Evolutionary conservation across 495 filamentous ascomycete species (phyloP), one percentile per base, ranked within the genome.

Genomic region (Physcia stellaris): DNA sequence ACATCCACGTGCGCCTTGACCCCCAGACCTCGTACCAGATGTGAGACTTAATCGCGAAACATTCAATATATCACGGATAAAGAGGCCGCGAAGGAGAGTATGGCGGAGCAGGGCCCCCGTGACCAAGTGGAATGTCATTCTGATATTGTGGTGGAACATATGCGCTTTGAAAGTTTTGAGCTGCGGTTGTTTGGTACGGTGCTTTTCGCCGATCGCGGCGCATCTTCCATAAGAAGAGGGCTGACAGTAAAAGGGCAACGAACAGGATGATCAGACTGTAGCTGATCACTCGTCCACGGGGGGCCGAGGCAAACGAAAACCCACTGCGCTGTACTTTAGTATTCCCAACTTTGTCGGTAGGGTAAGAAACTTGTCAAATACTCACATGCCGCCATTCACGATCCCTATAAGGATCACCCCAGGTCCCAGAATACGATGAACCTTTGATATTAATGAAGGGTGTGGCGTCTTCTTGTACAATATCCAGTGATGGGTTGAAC

Each of bases 371-470:
- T 11, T 15, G n/a, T 15, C 16, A 9, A 38, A 28, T 9, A 28
- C 35, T 6, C 19, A 38, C 35, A 51, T 48, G 4, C 38, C 47
- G 19, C 62, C 71, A 43, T 73, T 72, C 13, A 61, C 39, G 15
- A 71, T 55, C 6, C 70, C 73, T 3, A 64, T 24, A 11, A 60
- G 27, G 7, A 77, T 57, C 19, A 71, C 52, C 2, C 64, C n/a
- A 4, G 68, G 64, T 2, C 73, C 73, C 4, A 73, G 47, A 55
- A 64, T 70, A 6, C 63, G 53, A 35, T 69, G 65, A 24, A 67
- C 47, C n/a, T 51, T 52, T 21, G 63, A 62, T 11, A 70, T 42
- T 38, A 63, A 59, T 0, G 67, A 70, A 2, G 60, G 46, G 20
- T 55, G 47, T 43, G 61, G 53, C 10, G 57, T 60, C 32, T 57